A percentile compares a stretch with the other conserved stretches of the same genome.
These are phyloP conservation scores for Phlebopus sp. DNA, from an alignment of 1,284 basidiomycete species.

Conservation along the genomic window DNA sequence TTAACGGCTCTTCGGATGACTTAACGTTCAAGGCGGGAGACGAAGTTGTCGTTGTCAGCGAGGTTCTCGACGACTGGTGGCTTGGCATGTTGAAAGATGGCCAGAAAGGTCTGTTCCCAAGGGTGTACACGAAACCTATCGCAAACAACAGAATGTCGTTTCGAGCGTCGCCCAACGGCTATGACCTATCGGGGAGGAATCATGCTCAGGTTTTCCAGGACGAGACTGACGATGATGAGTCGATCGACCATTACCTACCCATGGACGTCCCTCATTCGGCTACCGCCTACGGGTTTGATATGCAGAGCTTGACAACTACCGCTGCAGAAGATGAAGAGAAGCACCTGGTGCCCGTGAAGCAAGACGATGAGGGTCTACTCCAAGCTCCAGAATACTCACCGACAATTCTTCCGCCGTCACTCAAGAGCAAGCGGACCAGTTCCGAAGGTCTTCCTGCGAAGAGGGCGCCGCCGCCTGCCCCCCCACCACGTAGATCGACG, in stretches of 20 bases:
- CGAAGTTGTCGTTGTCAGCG: slow-evolving; percentile 69
- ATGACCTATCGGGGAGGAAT: not conserved
- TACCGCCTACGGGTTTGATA: slow-evolving; percentile 34
- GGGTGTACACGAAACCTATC: slow-evolving; percentile 61
- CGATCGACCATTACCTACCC: slow-evolving; percentile 36
- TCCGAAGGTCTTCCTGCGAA: slow-evolving; percentile 22
- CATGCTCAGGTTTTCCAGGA: slow-evolving; percentile 1
- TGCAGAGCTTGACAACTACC: slow-evolving; percentile 42
- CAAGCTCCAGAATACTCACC: slow-evolving; percentile 10
- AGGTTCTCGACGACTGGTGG: slow-evolving; percentile 85
- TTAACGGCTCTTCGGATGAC: slow-evolving; percentile 70
- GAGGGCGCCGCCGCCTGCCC: slow-evolving; percentile 38
- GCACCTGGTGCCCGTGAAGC: slow-evolving; percentile 28
- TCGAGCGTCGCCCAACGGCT: slow-evolving; percentile 22
- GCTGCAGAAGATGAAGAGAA: slow-evolving; percentile 41
- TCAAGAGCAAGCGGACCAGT: slow-evolving; percentile 28
- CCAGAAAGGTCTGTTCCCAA: slow-evolving; percentile 73
- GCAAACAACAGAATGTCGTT: slow-evolving; percentile 20
- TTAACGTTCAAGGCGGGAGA: slow-evolving; percentile 70
- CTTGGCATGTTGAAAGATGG: slow-evolving; percentile 68
- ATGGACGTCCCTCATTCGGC: slow-evolving; percentile 40
- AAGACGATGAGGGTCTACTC: slow-evolving; percentile 16
- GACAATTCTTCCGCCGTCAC: slow-evolving; percentile 28
- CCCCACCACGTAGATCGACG: slow-evolving; percentile 37
- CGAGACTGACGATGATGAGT: slow-evolving; percentile 18